Evolutionary conservation across 345 rosid species (phyloP).

Genomic region (Populus davidiana): DNA sequence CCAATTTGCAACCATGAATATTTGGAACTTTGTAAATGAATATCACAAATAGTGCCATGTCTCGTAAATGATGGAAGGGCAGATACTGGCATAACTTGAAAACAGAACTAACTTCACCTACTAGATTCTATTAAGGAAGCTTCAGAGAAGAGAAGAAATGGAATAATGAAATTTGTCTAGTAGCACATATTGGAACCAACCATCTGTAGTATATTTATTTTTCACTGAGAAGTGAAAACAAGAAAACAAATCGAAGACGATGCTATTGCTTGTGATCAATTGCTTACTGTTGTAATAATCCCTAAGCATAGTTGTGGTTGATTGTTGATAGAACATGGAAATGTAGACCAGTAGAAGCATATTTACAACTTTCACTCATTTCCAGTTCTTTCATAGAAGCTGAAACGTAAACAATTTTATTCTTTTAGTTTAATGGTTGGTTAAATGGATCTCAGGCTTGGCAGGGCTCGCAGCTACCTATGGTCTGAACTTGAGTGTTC

Average conservation of each 20-base stretch:
- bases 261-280: background rate
- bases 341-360: background rate
- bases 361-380: background rate
- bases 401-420: background rate
- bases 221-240: background rate
- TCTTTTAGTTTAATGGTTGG: slow-evolving; percentile 2
- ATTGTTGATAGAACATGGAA: background rate
- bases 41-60: background rate
- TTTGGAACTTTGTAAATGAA: background rate
- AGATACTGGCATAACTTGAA: background rate
- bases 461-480: slow-evolving; percentile 64
- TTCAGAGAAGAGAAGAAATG: background rate
- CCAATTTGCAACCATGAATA: background rate
- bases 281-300: background rate
- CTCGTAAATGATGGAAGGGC: background rate
- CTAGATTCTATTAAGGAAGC: background rate
- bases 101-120: background rate
- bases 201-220: background rate
- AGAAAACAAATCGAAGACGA: background rate
- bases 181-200: background rate
- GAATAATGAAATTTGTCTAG: background rate
- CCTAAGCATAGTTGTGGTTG: background rate
- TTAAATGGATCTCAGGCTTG: slow-evolving; percentile 43
- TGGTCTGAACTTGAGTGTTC: slow-evolving; percentile 63
- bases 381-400: background rate